These are phyloP conservation scores for Hymenoscyphus linearis DNA, from an alignment of 2,329 filamentous ascomycete genomes.

Conservation along the genomic window DNA sequence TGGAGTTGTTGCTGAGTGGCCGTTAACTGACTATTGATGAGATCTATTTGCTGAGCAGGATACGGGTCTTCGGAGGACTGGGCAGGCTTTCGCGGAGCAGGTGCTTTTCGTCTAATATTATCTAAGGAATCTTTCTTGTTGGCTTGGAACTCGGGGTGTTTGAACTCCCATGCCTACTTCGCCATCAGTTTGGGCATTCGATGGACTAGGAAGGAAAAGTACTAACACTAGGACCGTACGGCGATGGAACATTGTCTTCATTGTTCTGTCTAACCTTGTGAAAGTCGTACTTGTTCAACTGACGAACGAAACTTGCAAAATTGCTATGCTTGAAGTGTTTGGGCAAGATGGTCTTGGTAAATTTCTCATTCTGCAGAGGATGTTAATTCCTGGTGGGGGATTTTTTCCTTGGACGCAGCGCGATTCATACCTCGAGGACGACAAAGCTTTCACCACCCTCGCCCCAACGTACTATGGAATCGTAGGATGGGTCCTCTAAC, in stretches of 20 bases:
- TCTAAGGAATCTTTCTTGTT: constrained; percentile 96
- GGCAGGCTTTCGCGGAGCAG: constrained; percentile 73
- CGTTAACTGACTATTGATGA: constrained; percentile 81
- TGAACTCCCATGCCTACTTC: constrained; percentile 84
- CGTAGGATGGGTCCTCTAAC: constrained; percentile 91
- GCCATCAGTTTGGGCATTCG: constrained; percentile 27
- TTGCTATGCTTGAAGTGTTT: constrained; percentile 99
- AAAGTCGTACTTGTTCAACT: constrained; percentile 96
- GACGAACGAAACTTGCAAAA: constrained; percentile 92
- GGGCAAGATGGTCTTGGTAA: constrained; percentile 92
- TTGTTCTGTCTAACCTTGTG: constrained; percentile 94
- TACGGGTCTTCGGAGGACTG: constrained; percentile 63
- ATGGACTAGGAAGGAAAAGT: constrained; percentile 13
- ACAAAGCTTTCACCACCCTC: constrained; percentile 95
- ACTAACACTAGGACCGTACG: constrained; percentile 72
- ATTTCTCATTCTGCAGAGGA: constrained; percentile 78
- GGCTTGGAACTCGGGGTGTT: constrained; percentile 90
- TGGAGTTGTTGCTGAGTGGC: constrained; percentile 92
- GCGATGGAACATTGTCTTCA: constrained; percentile 76
- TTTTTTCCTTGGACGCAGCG: background rate
- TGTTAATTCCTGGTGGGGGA: constrained; percentile 16
- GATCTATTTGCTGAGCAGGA: constrained; percentile 80
- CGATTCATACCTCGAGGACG: constrained; percentile 73
- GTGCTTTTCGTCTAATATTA: constrained; percentile 93
- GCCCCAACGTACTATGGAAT: constrained; percentile 91